phyloP scores from a whole-genome alignment of 108 stramenopile genomes.

The Phaeodactylum tricornutum region DNA sequence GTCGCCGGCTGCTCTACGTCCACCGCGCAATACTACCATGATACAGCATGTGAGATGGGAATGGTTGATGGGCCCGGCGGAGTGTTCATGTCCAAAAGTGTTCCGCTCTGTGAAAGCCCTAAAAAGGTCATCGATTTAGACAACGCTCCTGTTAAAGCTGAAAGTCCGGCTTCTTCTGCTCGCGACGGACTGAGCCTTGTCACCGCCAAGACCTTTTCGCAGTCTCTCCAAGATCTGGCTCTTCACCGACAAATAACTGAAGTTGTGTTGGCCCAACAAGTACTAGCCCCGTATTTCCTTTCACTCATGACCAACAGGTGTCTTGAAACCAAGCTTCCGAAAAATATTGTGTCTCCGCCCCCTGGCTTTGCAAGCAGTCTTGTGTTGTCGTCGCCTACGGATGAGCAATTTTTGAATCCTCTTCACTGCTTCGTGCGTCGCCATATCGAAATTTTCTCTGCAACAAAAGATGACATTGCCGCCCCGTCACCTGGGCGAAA shows the following conservation, averaged over 20 bases:
- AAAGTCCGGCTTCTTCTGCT: too few relatives aligned
- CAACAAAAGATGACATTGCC: conserved; percentile 21
- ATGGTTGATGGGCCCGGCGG: conserved; percentile 27
- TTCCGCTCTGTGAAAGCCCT: background rate
- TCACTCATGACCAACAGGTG: too few relatives aligned
- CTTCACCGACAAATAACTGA: too few relatives aligned
- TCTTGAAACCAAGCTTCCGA: too few relatives aligned
- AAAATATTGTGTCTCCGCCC: too few relatives aligned
- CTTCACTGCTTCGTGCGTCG: conserved; percentile 53
- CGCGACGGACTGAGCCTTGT: background rate
- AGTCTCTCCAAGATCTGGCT: too few relatives aligned
- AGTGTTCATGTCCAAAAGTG: conserved; percentile 12
- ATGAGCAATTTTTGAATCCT: conserved; percentile 26
- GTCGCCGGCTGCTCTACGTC: conserved; percentile 7
- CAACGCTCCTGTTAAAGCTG: too few relatives aligned
- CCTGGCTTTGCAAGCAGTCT: too few relatives aligned
- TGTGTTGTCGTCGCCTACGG: conserved; percentile 8
- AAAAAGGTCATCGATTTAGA: too few relatives aligned
- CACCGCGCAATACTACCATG: conserved; percentile 50
- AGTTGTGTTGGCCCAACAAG: too few relatives aligned
- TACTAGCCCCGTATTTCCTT: too few relatives aligned
- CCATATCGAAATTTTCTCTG: conserved; percentile 44
- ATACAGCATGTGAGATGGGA: conserved; percentile 31
- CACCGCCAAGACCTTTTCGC: background rate
- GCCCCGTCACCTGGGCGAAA: conserved; percentile 49